Evolutionary conservation across 2,329 filamentous ascomycete genomes (phyloP), one percentile per base, ranked within the genome.

Genomic region (Cladosporium austrohemisphaericum): DNA sequence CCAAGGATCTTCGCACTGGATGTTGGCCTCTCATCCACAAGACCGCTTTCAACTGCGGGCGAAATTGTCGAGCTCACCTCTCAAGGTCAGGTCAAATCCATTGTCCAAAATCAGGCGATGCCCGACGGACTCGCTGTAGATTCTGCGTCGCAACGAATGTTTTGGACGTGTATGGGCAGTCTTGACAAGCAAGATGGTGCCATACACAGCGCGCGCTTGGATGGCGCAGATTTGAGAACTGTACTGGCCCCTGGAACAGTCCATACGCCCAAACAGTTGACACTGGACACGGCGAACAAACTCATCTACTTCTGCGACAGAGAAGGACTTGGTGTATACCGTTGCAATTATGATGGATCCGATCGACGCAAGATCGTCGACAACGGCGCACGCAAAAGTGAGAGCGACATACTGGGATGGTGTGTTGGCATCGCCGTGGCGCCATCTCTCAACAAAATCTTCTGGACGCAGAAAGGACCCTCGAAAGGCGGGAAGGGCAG

Each of bases 381-480:
- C 41, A 66, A 61, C 2, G 67, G 60, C 3, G 49, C 67, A 29
- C 59, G 72, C 71, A 0, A 74, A 72, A 55, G 29, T 18, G 49
- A 25, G 29, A 26, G 25, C 16, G 14, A 36, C 11, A 18, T 29
- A 9, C 14, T 29, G 8, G 33, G 14, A 9, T 52, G 50, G 50
- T 46, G 44, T 20, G 48, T 3, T 80, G 77, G 77, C 80, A 76
- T 84, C 28, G 62, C 74, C 0, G 67, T 83, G 0, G 71, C 72
- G 3, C 45, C 46, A 18, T 50, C 60, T 0, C 63, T 65, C 1
- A 69, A 71, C 10, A 70, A 73, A 36, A 67, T 83, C 37, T 83
- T 77, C 68, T 84, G 80, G 80, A 78, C 76, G 0, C 79, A 83
- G 41, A 83, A 83, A 57, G 80, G 80, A 0, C 64, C 69, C 0